Evolutionary conservation across 495 filamentous ascomycete genomes (phyloP), one percentile per base, ranked within the genome.

Genomic region (Podospora comata): DNA sequence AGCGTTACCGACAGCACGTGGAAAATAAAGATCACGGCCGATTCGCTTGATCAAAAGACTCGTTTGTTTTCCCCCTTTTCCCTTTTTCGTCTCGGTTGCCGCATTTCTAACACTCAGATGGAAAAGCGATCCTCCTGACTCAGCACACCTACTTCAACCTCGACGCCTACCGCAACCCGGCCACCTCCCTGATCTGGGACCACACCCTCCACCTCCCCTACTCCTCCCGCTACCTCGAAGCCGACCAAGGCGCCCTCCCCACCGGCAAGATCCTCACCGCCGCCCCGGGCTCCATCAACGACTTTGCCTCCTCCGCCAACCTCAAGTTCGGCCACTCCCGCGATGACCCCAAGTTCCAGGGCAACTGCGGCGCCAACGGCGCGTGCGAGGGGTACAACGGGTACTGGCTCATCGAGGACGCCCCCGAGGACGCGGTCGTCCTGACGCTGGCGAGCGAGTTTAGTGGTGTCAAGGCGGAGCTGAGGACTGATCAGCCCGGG

Each of bases 101-200:
- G 18, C 5, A 15, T 26, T 39, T 39, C 13, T 18, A n/a, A n/a
- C 26, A 16, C 19, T 20, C 30, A 5, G 26, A 7, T 28, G 13
- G 81, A 71, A 80, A 48, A 78, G 86, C 65, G 81, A 76, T 92
- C 76, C 90, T 92, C 84, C 87, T 94, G 34, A 83, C 82, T 65
- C 91, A 92, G 72, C 90, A 92, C 81, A 88, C 91, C 67, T 96
- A 94, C 82, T 94, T 91, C 88, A 94, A 94, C 79, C 84, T 96
- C 62, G 92, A 93, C 73, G 92, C 86, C 13, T 94, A 91, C 81
- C 80, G 77, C 54, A 82, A 87, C 72, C 84, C 86, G 0, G 68
- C 79, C 57, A 86, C 87, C 28, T 79, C 85, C 62, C 77, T 85
- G 11, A 87, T 92, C 70, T 85, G 92, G 73, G 87, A 93, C 68